These are phyloP conservation scores for Chimonanthus praecox DNA, from an alignment of 164 flowering plant genomes.

Conservation along the genomic window DNA sequence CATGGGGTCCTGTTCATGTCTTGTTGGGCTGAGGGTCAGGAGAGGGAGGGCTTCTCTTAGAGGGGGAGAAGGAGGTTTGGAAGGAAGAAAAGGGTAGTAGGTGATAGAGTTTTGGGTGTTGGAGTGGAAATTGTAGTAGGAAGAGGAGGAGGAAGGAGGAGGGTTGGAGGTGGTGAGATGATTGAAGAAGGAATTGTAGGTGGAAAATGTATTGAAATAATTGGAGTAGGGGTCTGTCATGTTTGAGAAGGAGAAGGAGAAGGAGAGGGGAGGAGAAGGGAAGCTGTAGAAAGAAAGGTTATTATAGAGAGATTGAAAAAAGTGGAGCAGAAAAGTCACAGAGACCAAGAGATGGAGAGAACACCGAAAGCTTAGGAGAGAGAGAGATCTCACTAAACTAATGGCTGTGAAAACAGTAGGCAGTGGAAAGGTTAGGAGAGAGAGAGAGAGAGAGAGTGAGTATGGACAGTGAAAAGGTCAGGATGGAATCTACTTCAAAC, in stretches of 20 bases:
- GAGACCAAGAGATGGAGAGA: not conserved
- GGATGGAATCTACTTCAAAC: no score
- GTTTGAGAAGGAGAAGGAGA: slow-evolving; percentile 21
- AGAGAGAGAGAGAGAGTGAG: no score
- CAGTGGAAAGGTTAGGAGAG: no score
- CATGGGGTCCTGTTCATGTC: slow-evolving; percentile 24
- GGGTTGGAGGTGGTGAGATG: slow-evolving; percentile 24
- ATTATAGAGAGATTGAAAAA: slow-evolving; percentile 20
- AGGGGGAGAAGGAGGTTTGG: slow-evolving; percentile 67
- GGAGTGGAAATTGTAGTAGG: slow-evolving; percentile 19
- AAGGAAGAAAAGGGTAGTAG: slow-evolving; percentile 50
- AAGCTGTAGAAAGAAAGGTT: slow-evolving; percentile 12
- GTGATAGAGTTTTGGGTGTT: slow-evolving; percentile 22
- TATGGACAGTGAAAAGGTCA: no score
- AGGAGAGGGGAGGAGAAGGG: not conserved
- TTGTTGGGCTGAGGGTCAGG: slow-evolving; percentile 62
- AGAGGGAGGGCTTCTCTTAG: slow-evolving; percentile 79
- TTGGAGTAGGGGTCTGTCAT: slow-evolving; percentile 62
- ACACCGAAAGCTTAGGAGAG: not conserved
- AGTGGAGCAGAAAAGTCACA: slow-evolving; percentile 9
- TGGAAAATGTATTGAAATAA: slow-evolving; percentile 46
- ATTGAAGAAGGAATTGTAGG: slow-evolving; percentile 19
- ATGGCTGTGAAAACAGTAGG: no score
- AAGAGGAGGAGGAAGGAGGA: slow-evolving; percentile 12
- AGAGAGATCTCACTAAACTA: not conserved